Evolutionary conservation across 768 basidiomycete species (phyloP).

Genomic region (Boletus vermiculosoides): DNA sequence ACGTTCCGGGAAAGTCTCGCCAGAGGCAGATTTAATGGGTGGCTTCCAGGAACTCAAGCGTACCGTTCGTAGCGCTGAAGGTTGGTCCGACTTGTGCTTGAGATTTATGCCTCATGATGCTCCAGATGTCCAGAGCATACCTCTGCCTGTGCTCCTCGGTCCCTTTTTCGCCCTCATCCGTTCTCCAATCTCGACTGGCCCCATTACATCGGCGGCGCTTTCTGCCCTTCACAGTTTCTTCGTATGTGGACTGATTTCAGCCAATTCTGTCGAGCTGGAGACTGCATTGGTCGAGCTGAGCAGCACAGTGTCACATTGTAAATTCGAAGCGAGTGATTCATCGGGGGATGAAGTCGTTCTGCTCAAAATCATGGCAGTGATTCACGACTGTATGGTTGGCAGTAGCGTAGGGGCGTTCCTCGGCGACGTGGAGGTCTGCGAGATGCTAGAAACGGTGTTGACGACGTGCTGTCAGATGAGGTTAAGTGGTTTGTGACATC

Average conservation of each 20-base stretch:
- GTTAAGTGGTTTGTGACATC: slow-evolving; percentile 70
- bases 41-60: slow-evolving; percentile 88
- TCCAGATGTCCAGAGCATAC: slow-evolving; percentile 57
- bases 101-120: slow-evolving; percentile 15
- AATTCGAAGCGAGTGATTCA: slow-evolving; percentile 96
- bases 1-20: slow-evolving; percentile 49
- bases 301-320: slow-evolving; percentile 89
- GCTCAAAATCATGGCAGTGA: slow-evolving; percentile 86
- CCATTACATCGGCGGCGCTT: slow-evolving; percentile 94
- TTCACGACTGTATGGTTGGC: slow-evolving; percentile 77
- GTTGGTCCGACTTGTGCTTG: slow-evolving; percentile 36
- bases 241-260: slow-evolving; percentile 67
- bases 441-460: slow-evolving; percentile 96
- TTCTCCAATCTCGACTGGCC: slow-evolving; percentile 92
- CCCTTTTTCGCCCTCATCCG: slow-evolving; percentile 94
- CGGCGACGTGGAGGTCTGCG: slow-evolving; percentile 93
- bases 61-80: slow-evolving; percentile 64
- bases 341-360: slow-evolving; percentile 98
- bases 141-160: slow-evolving; percentile 62
- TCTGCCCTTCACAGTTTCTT: slow-evolving; percentile 88
- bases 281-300: slow-evolving; percentile 79
- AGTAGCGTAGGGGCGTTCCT: slow-evolving; percentile 62
- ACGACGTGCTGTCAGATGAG: slow-evolving; percentile 97
- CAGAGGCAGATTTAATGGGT: slow-evolving; percentile 83
- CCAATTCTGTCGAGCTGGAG: slow-evolving; percentile 55